A percentile compares a stretch with the other conserved stretches of the same genome.
These are phyloP conservation scores for Chytridium lagenaria DNA, from an alignment of 371 early-diverging fungal genomes.

Conservation along the genomic window DNA sequence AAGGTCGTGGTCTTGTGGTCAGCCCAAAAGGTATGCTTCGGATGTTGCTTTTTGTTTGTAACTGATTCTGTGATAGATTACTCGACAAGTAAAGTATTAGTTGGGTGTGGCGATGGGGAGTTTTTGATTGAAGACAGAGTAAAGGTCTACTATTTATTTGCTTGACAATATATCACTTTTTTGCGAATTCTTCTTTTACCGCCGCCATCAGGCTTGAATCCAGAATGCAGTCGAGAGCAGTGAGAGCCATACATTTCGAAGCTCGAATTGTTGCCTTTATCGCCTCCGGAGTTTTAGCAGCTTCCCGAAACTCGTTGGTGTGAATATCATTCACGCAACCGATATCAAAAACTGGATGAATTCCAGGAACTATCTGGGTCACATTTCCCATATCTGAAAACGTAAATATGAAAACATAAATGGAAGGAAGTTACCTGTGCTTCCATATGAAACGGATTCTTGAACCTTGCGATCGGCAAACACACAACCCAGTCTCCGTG, in stretches of 20 bases:
- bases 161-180: too few relatives aligned
- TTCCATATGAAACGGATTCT: slow-evolving; percentile 24
- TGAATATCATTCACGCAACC: slow-evolving; percentile 63
- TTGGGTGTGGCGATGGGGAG: too few relatives aligned
- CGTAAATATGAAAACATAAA: slow-evolving; percentile 16
- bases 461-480: slow-evolving; percentile 27
- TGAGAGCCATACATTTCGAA: slow-evolving; percentile 51
- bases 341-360: slow-evolving; percentile 64
- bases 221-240: slow-evolving; percentile 34
- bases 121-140: too few relatives aligned
- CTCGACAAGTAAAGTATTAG: too few relatives aligned
- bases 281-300: slow-evolving; percentile 66
- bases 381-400: slow-evolving; percentile 82
- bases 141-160: too few relatives aligned
- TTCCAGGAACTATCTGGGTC: slow-evolving; percentile 59
- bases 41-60: slow-evolving; percentile 34
- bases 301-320: slow-evolving; percentile 67
- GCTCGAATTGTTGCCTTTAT: slow-evolving; percentile 61
- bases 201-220: slow-evolving; percentile 43
- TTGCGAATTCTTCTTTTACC: slow-evolving; percentile 50
- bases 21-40: slow-evolving; percentile 81
- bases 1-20: slow-evolving; percentile 93
- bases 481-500: slow-evolving; percentile 43
- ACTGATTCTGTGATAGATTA: slow-evolving; percentile 55
- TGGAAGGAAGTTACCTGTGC: slow-evolving; percentile 14